Evolutionary conservation across 345 rosid species (phyloP).

Genomic region (Excoecaria cochinchinensis): DNA sequence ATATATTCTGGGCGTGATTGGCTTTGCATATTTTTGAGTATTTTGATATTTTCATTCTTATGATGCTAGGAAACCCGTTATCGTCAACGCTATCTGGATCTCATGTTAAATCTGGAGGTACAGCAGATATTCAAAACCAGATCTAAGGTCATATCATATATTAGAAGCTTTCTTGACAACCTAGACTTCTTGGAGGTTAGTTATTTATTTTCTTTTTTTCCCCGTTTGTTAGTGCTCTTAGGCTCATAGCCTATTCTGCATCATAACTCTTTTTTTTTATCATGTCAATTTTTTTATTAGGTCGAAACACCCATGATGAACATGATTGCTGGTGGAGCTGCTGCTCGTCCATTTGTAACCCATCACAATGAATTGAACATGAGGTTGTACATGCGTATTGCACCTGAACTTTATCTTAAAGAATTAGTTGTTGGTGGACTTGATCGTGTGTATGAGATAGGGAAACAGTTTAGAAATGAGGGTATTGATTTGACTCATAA

Average conservation of each 20-base stretch:
- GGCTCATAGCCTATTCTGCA: too few relatives aligned
- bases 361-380: conserved; percentile 89
- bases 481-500: conserved; percentile 98
- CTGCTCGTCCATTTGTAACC: conserved; percentile 93
- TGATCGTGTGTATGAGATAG: conserved; percentile 91
- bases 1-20: neutral
- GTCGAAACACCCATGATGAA: conserved; percentile 99
- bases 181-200: conserved; percentile 77
- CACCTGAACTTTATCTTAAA: conserved; percentile 91
- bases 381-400: conserved; percentile 92
- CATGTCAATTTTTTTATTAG: conserved; percentile 31
- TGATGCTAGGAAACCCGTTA: conserved; percentile 74
- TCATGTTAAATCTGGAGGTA: conserved; percentile 77
- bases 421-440: conserved; percentile 92
- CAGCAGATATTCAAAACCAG: conserved; percentile 73
- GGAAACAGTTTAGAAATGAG: conserved; percentile 96
- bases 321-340: conserved; percentile 98
- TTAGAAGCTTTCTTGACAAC: conserved; percentile 70
- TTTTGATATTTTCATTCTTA: conserved; percentile 4
- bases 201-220: neutral
- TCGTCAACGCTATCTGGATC: conserved; percentile 88
- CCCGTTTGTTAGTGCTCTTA: neutral
- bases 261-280: neutral
- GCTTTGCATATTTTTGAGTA: neutral
- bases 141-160: conserved; percentile 53